Evolutionary conservation across 2,329 filamentous ascomycete genomes (phyloP), one percentile per base, ranked within the genome.

Genomic region (Lasiodiplodia citricola): DNA sequence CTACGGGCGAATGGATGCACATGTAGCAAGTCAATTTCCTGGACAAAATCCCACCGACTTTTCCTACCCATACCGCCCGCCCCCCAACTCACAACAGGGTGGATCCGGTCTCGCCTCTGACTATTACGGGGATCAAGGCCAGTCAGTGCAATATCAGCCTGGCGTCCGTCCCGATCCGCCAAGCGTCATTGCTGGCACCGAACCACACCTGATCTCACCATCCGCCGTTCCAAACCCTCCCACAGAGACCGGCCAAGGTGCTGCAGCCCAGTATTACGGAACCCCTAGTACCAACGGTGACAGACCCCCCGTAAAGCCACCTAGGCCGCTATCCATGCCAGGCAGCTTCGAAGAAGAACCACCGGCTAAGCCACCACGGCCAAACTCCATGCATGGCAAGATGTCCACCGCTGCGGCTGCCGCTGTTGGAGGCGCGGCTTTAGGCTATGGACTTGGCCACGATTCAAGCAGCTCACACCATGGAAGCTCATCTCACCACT

Each of bases 41-140:
- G 86, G 86, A 60, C 87, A 88, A 74, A 82, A 87, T 68, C 84
- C 86, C 18, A 70, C 76, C 6, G 76, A 80, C 13, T 83, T 78
- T 69, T 72, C 85, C 11, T 75, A 79, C 60, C 82, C 86, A 54
- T 85, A 83, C 72, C 78, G 80, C 66, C 83, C 83, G 66, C 78
- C 80, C 68, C 75, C 82, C 52, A 67, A 28, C 58, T 68, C 72
- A 41, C 58, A 58, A 28, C 72, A 73, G 41, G 73, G 74, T 51
- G 80, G 82, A 23, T 83, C 83, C 66, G 88, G 88, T 38, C 81
- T 83, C 44, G 87, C 87, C 6, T 84, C 88, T 18, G 87, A 89
- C 41, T 90, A 88, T 75, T 90, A 90, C 75, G 83, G 85, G 54
- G 88, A 90, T 74, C 84, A 87, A 72, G 88, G 88, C 13, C 80